Evolutionary conservation across 192 early-diverging fungal genomes (phyloP).

Genomic region (Geranomyces variabilis): DNA sequence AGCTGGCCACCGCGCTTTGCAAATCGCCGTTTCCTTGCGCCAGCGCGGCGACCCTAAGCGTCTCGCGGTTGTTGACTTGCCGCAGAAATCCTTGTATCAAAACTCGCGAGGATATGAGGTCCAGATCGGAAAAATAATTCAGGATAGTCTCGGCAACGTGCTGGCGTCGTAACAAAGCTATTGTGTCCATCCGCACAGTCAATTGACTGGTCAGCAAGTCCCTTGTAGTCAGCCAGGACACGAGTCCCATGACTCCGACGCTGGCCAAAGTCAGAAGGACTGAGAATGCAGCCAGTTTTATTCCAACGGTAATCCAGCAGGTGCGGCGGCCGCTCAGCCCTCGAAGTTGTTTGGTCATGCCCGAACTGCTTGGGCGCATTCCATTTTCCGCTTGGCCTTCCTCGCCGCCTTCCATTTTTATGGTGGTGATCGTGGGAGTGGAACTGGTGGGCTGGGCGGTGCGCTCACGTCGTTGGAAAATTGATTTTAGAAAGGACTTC

Average conservation of each 20-base stretch:
- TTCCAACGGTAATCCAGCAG: constrained; percentile 15
- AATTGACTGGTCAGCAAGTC: constrained; percentile 10
- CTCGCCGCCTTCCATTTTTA: no score
- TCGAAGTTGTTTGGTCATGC: no score
- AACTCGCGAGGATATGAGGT: constrained; percentile 16
- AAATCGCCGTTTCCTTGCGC: constrained; percentile 4
- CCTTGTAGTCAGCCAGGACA: constrained; percentile 12
- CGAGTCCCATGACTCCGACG: constrained; percentile 16
- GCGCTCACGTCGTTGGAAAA: no score
- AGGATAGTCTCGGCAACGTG: background rate
- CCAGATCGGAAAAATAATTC: background rate
- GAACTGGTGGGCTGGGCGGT: no score
- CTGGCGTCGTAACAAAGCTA: constrained; percentile 10
- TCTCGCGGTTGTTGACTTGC: background rate
- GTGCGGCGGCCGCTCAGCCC: background rate
- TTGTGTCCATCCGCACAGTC: constrained; percentile 9
- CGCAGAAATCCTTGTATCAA: constrained; percentile 15
- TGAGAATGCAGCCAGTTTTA: constrained; percentile 16
- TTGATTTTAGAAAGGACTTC: no score
- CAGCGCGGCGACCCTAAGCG: background rate
- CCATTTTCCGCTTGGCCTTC: no score
- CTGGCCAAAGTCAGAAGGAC: constrained; percentile 21
- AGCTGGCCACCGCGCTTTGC: background rate
- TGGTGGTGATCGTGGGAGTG: no score
- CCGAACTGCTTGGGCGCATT: no score